These are phyloP conservation scores for Abelmoschus esculentus DNA, from an alignment of 345 rosid species.

Conservation along the genomic window DNA sequence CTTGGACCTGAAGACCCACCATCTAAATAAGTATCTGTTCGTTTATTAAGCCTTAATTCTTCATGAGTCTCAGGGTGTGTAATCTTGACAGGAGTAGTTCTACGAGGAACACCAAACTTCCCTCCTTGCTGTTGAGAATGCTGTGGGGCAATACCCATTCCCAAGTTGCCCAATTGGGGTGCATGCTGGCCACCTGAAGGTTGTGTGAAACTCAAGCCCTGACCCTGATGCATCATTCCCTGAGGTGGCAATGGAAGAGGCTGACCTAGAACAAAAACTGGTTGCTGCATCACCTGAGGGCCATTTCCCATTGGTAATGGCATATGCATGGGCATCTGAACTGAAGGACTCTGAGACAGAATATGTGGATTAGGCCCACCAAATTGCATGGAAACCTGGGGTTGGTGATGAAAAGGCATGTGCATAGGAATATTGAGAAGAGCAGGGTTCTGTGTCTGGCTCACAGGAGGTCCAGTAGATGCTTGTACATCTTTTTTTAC, in stretches of 20 bases:
- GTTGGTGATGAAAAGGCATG: slow-evolving; percentile 61
- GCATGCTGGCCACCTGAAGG: slow-evolving; percentile 60
- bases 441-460: slow-evolving; percentile 54
- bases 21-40: slow-evolving; percentile 51
- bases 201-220: slow-evolving; percentile 57
- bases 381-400: slow-evolving; percentile 60
- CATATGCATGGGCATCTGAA: slow-evolving; percentile 69
- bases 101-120: slow-evolving; percentile 55
- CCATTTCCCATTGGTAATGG: slow-evolving; percentile 58
- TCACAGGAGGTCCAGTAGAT: slow-evolving; percentile 31
- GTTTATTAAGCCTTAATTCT: slow-evolving; percentile 82
- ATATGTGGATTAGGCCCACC: slow-evolving; percentile 58
- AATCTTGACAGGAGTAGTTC: slow-evolving; percentile 57
- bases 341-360: slow-evolving; percentile 59
- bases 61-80: slow-evolving; percentile 93
- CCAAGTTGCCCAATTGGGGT: slow-evolving; percentile 59
- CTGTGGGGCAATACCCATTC: slow-evolving; percentile 54
- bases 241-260: slow-evolving; percentile 67
- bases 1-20: slow-evolving; percentile 47
- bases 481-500: slow-evolving; percentile 55
- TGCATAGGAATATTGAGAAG: slow-evolving; percentile 49
- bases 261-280: slow-evolving; percentile 59
- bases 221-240: slow-evolving; percentile 83
- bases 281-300: slow-evolving; percentile 54
- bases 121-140: slow-evolving; percentile 73